Percentiles rank a stretch among this genome's conserved stretches.
These are phyloP conservation scores for Infundibulicybe gibba DNA, from an alignment of 768 basidiomycete species.

Conservation along the genomic window DNA sequence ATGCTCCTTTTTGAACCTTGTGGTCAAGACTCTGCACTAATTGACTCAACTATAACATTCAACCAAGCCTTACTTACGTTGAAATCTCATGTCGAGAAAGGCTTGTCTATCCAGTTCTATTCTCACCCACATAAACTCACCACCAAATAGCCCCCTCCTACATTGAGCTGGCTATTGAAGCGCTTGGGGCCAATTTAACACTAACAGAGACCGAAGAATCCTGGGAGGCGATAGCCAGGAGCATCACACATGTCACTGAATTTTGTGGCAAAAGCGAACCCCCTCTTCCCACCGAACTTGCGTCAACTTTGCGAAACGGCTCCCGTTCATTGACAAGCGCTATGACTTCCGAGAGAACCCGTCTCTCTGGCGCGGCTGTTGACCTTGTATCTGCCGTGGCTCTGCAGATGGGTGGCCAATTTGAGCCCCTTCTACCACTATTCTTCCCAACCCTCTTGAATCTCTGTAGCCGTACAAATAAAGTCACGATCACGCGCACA, in stretches of 20 bases:
- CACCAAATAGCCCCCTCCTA: too few species aligned
- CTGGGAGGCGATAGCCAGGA: conserved; percentile 66
- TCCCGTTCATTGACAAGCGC: conserved; percentile 54
- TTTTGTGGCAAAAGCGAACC: conserved; percentile 51
- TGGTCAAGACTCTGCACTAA: background rate
- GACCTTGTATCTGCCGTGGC: conserved; percentile 59
- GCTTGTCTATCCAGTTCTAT: too few species aligned
- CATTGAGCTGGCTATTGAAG: background rate
- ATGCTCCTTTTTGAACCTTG: background rate
- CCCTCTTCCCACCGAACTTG: conserved; percentile 48
- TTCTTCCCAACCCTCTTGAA: conserved; percentile 67
- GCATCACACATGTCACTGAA: conserved; percentile 39
- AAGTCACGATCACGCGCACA: conserved; percentile 69
- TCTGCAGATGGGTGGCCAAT: conserved; percentile 51
- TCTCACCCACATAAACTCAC: too few species aligned
- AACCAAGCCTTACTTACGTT: background rate
- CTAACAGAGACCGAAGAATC: conserved; percentile 73
- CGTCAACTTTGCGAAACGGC: conserved; percentile 45
- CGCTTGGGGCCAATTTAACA: conserved; percentile 15
- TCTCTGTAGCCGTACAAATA: conserved; percentile 73
- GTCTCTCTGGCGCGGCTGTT: conserved; percentile 63
- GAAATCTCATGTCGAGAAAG: too few species aligned
- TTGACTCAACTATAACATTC: background rate
- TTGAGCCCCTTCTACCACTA: conserved; percentile 63
- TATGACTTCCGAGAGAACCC: conserved; percentile 70